Evolutionary conservation across 1,284 basidiomycete genomes (phyloP).

Genomic region (Volvariella surrecta): DNA sequence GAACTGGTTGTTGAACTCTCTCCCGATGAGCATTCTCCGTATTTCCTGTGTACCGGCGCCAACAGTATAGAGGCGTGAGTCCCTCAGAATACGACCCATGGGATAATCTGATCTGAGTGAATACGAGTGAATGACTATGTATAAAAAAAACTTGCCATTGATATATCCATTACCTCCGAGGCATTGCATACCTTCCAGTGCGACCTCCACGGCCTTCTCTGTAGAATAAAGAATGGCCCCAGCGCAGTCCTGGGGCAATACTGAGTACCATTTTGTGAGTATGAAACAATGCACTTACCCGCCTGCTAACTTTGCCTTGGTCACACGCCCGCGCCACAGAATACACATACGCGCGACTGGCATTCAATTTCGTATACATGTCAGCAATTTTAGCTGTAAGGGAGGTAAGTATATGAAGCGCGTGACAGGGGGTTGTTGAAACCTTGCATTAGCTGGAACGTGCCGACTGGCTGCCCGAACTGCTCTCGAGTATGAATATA

Average conservation of each 20-base stretch:
- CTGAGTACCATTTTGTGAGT: neutral
- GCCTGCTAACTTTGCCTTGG: slow-evolving; percentile 69
- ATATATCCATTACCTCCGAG: slow-evolving; percentile 92
- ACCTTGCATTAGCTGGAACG: slow-evolving; percentile 96
- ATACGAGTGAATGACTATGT: slow-evolving; percentile 2
- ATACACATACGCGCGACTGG: slow-evolving; percentile 88
- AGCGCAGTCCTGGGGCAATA: slow-evolving; percentile 68
- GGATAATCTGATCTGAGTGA: slow-evolving; percentile 63
- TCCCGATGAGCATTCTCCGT: slow-evolving; percentile 81
- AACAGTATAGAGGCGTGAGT: slow-evolving; percentile 82
- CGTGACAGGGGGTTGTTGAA: slow-evolving; percentile 11
- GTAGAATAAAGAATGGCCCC: slow-evolving; percentile 89
- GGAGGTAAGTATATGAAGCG: slow-evolving; percentile 4
- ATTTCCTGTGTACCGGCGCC: slow-evolving; percentile 93
- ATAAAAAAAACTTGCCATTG: slow-evolving; percentile 47
- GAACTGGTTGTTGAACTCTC: slow-evolving; percentile 80
- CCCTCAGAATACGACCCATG: slow-evolving; percentile 77
- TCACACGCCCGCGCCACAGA: slow-evolving; percentile 89
- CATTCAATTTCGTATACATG: slow-evolving; percentile 93
- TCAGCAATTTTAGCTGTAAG: slow-evolving; percentile 70
- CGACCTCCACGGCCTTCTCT: slow-evolving; percentile 86
- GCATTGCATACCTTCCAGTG: slow-evolving; percentile 86
- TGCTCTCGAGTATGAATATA: slow-evolving; percentile 91
- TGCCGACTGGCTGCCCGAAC: slow-evolving; percentile 82
- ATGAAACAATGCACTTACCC: slow-evolving; percentile 38